Evolutionary conservation across 371 early-diverging fungal species (phyloP).

Genomic region (Actinomucor elegans): DNA sequence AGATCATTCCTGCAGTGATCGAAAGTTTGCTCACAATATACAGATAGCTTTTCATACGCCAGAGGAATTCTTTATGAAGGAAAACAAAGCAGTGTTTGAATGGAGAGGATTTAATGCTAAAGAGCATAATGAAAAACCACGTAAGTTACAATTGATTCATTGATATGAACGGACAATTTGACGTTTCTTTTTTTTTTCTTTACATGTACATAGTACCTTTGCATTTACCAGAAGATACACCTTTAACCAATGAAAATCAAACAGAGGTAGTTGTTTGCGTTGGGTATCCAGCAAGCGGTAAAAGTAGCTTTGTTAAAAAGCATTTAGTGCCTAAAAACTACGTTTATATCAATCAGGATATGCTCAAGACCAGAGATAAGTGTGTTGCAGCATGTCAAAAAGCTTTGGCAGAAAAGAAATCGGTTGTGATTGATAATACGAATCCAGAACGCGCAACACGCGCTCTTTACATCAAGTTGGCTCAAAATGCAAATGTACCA

Average conservation of each 20-base stretch:
- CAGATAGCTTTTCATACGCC: constrained; percentile 82
- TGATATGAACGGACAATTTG: not conserved
- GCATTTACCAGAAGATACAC: constrained; percentile 6
- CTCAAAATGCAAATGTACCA: constrained; percentile 54
- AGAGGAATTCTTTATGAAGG: constrained; percentile 73
- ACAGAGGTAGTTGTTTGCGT: constrained; percentile 71
- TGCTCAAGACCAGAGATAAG: constrained; percentile 69
- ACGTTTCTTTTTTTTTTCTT: too few relatives aligned
- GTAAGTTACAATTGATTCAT: not conserved
- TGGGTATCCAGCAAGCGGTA: constrained; percentile 89
- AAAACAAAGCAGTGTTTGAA: constrained; percentile 45
- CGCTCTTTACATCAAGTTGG: constrained; percentile 62
- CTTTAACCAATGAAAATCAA: not conserved
- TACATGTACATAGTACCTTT: constrained; percentile 12
- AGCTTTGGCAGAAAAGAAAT: constrained; percentile 52
- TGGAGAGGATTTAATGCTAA: constrained; percentile 62
- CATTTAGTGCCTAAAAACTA: constrained; percentile 67
- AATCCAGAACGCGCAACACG: constrained; percentile 72
- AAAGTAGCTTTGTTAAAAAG: constrained; percentile 69
- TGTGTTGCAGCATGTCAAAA: constrained; percentile 61
- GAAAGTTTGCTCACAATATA: constrained; percentile 81
- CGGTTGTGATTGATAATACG: constrained; percentile 82
- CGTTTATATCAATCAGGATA: constrained; percentile 80
- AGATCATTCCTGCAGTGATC: constrained; percentile 83
- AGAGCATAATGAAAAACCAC: constrained; percentile 21